phyloP scores from a whole-genome alignment of 164 flowering plant genomes.

The Stephania yunnanensis region DNA sequence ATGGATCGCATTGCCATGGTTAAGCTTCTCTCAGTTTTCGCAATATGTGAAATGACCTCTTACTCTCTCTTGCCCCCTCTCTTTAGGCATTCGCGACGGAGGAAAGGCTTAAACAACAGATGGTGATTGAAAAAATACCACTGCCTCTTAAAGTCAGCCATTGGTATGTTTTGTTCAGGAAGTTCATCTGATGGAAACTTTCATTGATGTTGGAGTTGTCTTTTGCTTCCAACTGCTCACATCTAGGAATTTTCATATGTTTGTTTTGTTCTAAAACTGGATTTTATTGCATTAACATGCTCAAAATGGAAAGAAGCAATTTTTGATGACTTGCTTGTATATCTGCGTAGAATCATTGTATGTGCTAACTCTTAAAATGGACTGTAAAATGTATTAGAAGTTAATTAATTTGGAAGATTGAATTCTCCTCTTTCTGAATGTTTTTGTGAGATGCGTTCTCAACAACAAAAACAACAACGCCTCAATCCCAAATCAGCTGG shows the following conservation, averaged over 20 bases:
- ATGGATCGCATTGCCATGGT: neutral
- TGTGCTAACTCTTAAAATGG: neutral
- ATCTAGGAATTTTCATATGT: neutral
- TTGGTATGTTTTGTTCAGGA: slow-evolving; percentile 38
- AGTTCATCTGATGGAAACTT: neutral
- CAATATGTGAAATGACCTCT: neutral
- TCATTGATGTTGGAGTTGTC: neutral
- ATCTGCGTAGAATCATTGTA: neutral
- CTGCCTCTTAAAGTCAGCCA: slow-evolving; percentile 70
- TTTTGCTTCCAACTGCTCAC: neutral
- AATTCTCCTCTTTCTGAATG: neutral
- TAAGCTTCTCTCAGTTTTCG: neutral
- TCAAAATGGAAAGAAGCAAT: neutral
- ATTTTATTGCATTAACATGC: neutral
- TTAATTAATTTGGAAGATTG: neutral
- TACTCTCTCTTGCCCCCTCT: neutral
- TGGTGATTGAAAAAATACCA: slow-evolving; percentile 44
- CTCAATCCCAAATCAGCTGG: too few relatives aligned
- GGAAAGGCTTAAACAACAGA: slow-evolving; percentile 68
- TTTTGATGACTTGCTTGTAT: neutral
- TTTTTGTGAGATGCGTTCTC: neutral
- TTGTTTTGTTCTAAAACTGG: neutral
- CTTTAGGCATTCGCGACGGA: slow-evolving; percentile 63
- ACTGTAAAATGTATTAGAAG: neutral
- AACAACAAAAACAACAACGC: too few relatives aligned